Base-by-base conservation (phyloP, 2,329 filamentous ascomycete genomes). In the Talaromyces pinophilus region DNA sequence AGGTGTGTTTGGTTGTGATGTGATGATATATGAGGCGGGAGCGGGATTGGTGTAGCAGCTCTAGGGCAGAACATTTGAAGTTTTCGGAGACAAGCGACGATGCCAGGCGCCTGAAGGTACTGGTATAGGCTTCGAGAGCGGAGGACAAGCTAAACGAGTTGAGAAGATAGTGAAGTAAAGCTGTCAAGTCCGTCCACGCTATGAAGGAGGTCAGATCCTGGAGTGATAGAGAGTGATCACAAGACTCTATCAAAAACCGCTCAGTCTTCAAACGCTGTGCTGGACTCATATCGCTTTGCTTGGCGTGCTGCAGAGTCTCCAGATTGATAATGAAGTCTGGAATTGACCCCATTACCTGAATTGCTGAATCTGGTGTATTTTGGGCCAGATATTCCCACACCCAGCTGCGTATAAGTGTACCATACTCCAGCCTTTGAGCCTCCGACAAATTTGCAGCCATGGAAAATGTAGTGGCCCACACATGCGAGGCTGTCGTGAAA, bases 11-110 rank as follows among this genome's bases (percentile, higher is more conserved):
- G 68, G 84, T 83, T 1, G 82, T 84, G 46, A 88, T 82, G 75
- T 96, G 89, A 68, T 87, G 78, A 67, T 87, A 86, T 0, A 97
- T 78, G 0, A 97, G 79, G 8, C 82, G 84, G 5, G 89, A 84
- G 35, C 88, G 86, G 65, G 84, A 84, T 78, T 96, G 92, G 17
- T 93, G 85, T 0, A 92, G 79, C 0, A 85, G 79, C 75, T 96
- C 91, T 44, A 79, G 72, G 5, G 74, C 71, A 59, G 71, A 73
- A 17, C 71, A 55, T 22, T 71, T 68, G 11, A 68, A 71, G 4
- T 87, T 76, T 1, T 57, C 30, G 17, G 54, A 73, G 70, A 46
- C 33, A 15, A 8, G 82, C 52, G 60, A 67, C 1, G 85, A 66
- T 70, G 71, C 40, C 75, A 79, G 63, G 83, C 79, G 65, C 73